Conservation (phyloP, 208 protist genomes). For the Borovskyia barvae region DNA sequence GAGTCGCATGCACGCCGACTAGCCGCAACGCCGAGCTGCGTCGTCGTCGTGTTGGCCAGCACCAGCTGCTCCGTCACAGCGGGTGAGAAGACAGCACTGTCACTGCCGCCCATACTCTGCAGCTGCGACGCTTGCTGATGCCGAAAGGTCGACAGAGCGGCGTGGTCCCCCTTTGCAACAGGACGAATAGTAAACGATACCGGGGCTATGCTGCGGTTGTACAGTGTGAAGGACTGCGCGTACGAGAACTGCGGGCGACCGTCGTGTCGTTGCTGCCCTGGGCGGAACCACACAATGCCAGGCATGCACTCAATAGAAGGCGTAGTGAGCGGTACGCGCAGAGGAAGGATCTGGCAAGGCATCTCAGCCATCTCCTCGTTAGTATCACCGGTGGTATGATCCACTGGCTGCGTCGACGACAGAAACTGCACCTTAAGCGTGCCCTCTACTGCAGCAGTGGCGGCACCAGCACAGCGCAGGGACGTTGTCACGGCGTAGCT, state of each 20-base stretch:
- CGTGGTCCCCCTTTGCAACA: slow-evolving; percentile 14
- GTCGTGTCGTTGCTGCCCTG: slow-evolving; percentile 74
- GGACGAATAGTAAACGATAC: slow-evolving; percentile 45
- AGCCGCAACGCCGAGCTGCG: slow-evolving; percentile 12
- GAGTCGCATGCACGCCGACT: slow-evolving; percentile 5
- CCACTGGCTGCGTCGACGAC: slow-evolving; percentile 1
- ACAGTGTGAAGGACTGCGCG: slow-evolving; percentile 51
- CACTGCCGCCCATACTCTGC: not conserved
- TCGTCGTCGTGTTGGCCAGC: slow-evolving; percentile 13
- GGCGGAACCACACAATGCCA: slow-evolving; percentile 68
- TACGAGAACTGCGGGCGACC: slow-evolving; percentile 70
- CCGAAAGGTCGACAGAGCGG: slow-evolving; percentile 10
- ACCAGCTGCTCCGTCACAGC: not conserved
- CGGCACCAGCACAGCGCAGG: not conserved
- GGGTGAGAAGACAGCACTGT: not conserved
- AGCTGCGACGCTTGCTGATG: slow-evolving; percentile 5
- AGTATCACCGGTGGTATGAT: not conserved
- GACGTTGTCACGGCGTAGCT: not conserved
- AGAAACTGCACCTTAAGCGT: slow-evolving; percentile 26
- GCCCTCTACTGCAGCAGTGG: slow-evolving; percentile 4
- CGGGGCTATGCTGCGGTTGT: slow-evolving; percentile 41
- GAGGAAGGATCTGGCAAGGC: slow-evolving; percentile 38
- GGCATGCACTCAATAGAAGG: slow-evolving; percentile 48
- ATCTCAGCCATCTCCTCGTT: not conserved
- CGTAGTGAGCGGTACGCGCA: slow-evolving; percentile 46